Percentiles rank a stretch among this genome's conserved stretches.
These are phyloP conservation scores for Metarhizium brunneum DNA, from an alignment of 2,329 filamentous ascomycete genomes.

Conservation along the genomic window DNA sequence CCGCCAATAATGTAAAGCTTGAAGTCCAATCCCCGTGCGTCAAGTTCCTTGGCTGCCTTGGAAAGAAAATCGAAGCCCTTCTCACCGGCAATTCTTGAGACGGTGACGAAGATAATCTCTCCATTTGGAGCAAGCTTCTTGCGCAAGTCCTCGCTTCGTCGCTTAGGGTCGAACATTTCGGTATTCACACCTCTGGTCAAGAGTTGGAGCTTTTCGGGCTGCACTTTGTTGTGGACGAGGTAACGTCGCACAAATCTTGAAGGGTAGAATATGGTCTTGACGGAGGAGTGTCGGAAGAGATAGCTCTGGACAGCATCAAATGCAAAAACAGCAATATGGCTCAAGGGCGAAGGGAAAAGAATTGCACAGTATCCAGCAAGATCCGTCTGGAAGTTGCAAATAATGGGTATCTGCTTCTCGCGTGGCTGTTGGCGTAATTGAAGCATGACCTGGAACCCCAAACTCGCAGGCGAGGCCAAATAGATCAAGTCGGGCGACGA, in stretches of 20 bases:
- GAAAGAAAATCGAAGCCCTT: conserved; percentile 64
- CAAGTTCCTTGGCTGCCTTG: conserved; percentile 42
- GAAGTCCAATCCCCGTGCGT: conserved; percentile 45
- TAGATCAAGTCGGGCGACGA: conserved; percentile 56
- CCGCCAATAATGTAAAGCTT: conserved; percentile 60
- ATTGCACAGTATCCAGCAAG: conserved; percentile 60
- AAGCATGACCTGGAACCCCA: conserved; percentile 64
- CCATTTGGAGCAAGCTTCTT: conserved; percentile 47
- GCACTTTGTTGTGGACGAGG: conserved; percentile 47
- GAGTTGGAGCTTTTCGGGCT: conserved; percentile 45
- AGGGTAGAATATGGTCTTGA: conserved; percentile 61
- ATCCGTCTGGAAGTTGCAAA: conserved; percentile 66
- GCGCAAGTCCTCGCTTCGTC: conserved; percentile 42
- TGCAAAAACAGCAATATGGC: conserved; percentile 50
- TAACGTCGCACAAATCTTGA: conserved; percentile 54
- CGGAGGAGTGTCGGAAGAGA: conserved; percentile 50
- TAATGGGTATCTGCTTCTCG: conserved; percentile 45
- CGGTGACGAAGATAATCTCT: conserved; percentile 56
- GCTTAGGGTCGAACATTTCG: conserved; percentile 46
- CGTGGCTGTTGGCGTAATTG: conserved; percentile 51
- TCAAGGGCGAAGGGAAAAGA: conserved; percentile 55
- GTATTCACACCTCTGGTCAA: conserved; percentile 59
- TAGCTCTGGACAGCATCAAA: conserved; percentile 57
- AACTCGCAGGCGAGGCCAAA: conserved; percentile 57
- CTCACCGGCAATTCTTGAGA: conserved; percentile 58